phyloP scores from a whole-genome alignment of 306 rosid species.

The Lathyrus oleraceus region DNA sequence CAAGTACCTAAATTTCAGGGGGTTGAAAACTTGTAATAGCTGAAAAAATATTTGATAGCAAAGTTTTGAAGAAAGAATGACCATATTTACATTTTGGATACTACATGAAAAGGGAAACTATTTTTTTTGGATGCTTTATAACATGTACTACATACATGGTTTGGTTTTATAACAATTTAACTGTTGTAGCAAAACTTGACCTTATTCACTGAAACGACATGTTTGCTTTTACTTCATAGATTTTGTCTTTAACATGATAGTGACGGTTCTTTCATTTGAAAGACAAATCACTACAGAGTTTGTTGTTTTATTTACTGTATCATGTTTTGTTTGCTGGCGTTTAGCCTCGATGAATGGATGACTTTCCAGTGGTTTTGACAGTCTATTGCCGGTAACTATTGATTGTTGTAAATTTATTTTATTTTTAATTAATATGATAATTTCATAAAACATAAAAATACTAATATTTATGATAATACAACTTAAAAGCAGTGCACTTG shows the following conservation, averaged over 20 bases:
- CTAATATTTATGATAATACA: too few relatives aligned
- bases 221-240: slow-evolving; percentile 19
- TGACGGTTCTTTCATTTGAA: slow-evolving; percentile 27
- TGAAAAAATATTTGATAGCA: slow-evolving; percentile 32
- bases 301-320: neutral
- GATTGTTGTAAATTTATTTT: too few relatives aligned
- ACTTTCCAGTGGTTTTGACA: too few relatives aligned
- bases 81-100: slow-evolving; percentile 17
- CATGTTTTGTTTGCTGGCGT: neutral
- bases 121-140: slow-evolving; percentile 13
- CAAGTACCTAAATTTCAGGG: slow-evolving; percentile 31
- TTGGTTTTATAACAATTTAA: neutral
- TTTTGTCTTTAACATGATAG: slow-evolving; percentile 26
- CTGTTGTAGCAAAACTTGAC: slow-evolving; percentile 4
- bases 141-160: neutral
- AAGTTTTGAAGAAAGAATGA: slow-evolving; percentile 24
- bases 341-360: too few relatives aligned
- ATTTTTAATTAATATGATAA: too few relatives aligned
- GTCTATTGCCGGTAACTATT: too few relatives aligned
- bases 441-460: too few relatives aligned
- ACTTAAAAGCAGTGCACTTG: too few relatives aligned
- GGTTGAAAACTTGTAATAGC: slow-evolving; percentile 4
- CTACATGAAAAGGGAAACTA: slow-evolving; percentile 26
- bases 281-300: slow-evolving; percentile 18
- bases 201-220: slow-evolving; percentile 30